These are phyloP conservation scores for Populus euphratica DNA, from an alignment of 345 rosid species.

Conservation along the genomic window DNA sequence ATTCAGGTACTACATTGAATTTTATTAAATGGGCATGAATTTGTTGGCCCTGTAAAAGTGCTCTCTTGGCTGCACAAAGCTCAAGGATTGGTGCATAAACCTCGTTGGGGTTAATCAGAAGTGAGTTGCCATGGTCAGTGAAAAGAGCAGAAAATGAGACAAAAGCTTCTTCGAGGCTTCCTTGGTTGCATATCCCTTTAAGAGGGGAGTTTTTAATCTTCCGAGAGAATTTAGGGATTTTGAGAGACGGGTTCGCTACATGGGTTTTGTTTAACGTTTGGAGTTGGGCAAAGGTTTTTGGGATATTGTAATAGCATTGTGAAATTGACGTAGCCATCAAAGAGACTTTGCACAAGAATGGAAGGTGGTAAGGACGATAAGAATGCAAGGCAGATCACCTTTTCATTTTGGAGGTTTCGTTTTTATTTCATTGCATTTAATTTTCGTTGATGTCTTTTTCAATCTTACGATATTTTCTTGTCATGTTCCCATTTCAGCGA, in stretches of 20 bases:
- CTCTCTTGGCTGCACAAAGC: slow-evolving; percentile 43
- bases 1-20: slow-evolving; percentile 15
- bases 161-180: slow-evolving; percentile 42
- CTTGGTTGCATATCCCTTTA: slow-evolving; percentile 24
- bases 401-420: background rate
- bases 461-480: background rate
- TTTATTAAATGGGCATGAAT: slow-evolving; percentile 55
- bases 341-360: slow-evolving; percentile 15
- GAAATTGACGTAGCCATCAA: slow-evolving; percentile 20
- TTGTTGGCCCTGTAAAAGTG: slow-evolving; percentile 45
- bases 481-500: background rate
- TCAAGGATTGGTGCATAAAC: slow-evolving; percentile 45
- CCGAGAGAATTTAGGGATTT: background rate
- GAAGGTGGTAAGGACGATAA: background rate
- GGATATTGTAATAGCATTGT: background rate
- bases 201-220: slow-evolving; percentile 19
- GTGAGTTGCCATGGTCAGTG: background rate
- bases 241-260: slow-evolving; percentile 4
- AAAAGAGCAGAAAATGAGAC: slow-evolving; percentile 21
- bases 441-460: background rate
- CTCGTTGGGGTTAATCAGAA: slow-evolving; percentile 20
- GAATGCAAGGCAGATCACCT: background rate
- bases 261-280: slow-evolving; percentile 19
- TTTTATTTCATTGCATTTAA: background rate
- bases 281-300: slow-evolving; percentile 10